Conservation (phyloP, 2,329 filamentous ascomycete species). For the Cladobotryum protrusum region DNA sequence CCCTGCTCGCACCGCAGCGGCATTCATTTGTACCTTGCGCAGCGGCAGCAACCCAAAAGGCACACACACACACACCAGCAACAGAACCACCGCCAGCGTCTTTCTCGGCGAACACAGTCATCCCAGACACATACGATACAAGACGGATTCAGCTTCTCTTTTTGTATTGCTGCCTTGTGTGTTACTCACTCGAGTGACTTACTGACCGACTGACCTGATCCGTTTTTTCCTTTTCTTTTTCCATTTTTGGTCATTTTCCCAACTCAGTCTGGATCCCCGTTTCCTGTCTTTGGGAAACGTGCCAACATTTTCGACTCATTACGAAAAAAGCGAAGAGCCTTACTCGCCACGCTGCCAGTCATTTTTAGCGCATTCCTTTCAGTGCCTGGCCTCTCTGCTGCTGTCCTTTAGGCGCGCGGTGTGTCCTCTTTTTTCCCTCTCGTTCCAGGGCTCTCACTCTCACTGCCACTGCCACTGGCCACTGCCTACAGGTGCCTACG, state of each 20-base stretch:
- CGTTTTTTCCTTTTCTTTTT: background rate
- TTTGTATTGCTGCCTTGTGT: conserved; percentile 6
- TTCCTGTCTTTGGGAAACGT: background rate
- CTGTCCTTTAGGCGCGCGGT: conserved; percentile 4
- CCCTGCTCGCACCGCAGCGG: conserved; percentile 30
- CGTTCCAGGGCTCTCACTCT: conserved; percentile 10
- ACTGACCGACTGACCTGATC: background rate
- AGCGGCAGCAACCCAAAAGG: conserved; percentile 11
- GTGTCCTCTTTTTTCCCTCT: conserved; percentile 1
- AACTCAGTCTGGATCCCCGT: no score
- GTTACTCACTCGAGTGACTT: conserved; percentile 1
- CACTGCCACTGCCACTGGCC: conserved; percentile 11
- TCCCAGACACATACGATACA: background rate
- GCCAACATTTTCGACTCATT: conserved; percentile 4
- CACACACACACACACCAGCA: no score
- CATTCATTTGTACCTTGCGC: conserved; percentile 49
- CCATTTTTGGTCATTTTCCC: background rate
- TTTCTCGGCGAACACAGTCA: conserved; percentile 3
- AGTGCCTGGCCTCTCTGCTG: no score
- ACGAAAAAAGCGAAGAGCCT: background rate
- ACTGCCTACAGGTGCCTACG: conserved; percentile 14
- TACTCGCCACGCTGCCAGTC: conserved; percentile 6
- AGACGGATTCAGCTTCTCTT: background rate
- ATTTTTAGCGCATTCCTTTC: background rate
- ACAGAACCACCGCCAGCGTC: background rate